These are phyloP conservation scores for Akanthomyces dipterigenus DNA, from an alignment of 2,329 filamentous ascomycete genomes.

Conservation along the genomic window DNA sequence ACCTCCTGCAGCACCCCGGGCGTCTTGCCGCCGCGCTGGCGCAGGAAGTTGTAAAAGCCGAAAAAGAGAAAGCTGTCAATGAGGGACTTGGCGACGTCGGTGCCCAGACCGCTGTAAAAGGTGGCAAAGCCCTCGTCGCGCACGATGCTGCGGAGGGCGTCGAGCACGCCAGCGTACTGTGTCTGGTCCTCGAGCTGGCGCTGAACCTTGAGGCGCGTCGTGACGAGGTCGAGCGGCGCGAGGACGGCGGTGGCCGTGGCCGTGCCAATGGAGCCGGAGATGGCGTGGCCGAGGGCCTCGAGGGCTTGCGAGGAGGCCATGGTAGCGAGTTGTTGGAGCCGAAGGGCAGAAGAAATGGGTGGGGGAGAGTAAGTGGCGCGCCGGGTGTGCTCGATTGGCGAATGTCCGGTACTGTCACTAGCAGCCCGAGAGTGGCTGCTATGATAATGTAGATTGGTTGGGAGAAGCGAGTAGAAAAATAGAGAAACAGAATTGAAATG, in stretches of 20 bases:
- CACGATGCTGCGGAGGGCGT: slow-evolving; percentile 67
- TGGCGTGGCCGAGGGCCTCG: slow-evolving; percentile 72
- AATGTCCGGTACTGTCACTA: too few species aligned
- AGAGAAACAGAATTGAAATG: neutral
- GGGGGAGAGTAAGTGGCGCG: too few species aligned
- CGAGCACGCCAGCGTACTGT: slow-evolving; percentile 59
- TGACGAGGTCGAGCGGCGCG: slow-evolving; percentile 76
- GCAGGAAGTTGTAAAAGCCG: slow-evolving; percentile 61
- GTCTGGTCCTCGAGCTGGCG: slow-evolving; percentile 41
- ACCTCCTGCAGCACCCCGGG: slow-evolving; percentile 67
- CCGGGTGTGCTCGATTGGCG: too few species aligned
- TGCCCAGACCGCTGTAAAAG: slow-evolving; percentile 61
- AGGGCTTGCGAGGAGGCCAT: slow-evolving; percentile 38
- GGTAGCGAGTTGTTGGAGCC: neutral
- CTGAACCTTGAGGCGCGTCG: slow-evolving; percentile 77
- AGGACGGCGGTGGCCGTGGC: slow-evolving; percentile 71
- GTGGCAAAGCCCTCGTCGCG: slow-evolving; percentile 64
- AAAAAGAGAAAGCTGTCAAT: slow-evolving; percentile 83
- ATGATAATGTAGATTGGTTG: too few species aligned
- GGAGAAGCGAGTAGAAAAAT: too few species aligned
- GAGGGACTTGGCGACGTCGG: slow-evolving; percentile 60
- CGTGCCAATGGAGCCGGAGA: slow-evolving; percentile 72
- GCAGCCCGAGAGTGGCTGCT: too few species aligned
- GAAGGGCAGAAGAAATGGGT: neutral
- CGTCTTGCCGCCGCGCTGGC: slow-evolving; percentile 28